Evolutionary conservation across 257 asterid species (phyloP), one percentile per base, ranked within the genome.

Genomic region (Solanum megistacrolobum): DNA sequence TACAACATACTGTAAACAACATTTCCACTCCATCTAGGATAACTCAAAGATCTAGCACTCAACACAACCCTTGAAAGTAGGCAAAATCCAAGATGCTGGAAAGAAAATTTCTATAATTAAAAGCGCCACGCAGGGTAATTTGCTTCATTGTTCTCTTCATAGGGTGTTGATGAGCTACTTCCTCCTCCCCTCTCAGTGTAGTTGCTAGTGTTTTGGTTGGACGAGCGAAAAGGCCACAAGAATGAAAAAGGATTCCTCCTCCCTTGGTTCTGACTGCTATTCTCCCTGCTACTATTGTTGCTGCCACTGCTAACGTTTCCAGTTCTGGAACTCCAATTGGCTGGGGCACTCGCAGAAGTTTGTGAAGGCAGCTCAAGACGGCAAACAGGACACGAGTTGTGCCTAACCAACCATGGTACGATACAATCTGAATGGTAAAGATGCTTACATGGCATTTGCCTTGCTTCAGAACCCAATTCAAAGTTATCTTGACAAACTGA

Each of bases 171-270:
- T 34, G 95, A 90, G 86, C 91, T 89, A 87, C 89, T 90, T 75
- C 93, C 91, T 38, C 91, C 88, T 1, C 82, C 29, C 31, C 87
- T 88, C 89, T 87, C 95, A 27, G 91, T 75, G 31, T 87, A 85
- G 58, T 90, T 90, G 52, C 86, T 88, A 65, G 88, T 84, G 87
- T 90, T 91, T 78, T 91, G 94, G 90, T 89, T 95, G 27, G 95
- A 91, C 7, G 94, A 91, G 87, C 92, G 90, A 36, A 93, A 96
- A 84, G 95, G 92, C 95, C 95, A 95, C 87, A 95, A 86, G 87
- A 94, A 95, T 9, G 98, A 94, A 83, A 95, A 94, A 1, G 96
- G 98, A 88, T 93, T 95, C 93, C 99, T 94, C 72, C 99, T 91
- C 48, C 96, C 94, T 46, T 92, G 95, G 90, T 43, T 92, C 89